Evolutionary conservation across 805 yeast species (phyloP), one percentile per base, ranked within the genome.

Genomic region (Hanseniaspora osmophila): DNA sequence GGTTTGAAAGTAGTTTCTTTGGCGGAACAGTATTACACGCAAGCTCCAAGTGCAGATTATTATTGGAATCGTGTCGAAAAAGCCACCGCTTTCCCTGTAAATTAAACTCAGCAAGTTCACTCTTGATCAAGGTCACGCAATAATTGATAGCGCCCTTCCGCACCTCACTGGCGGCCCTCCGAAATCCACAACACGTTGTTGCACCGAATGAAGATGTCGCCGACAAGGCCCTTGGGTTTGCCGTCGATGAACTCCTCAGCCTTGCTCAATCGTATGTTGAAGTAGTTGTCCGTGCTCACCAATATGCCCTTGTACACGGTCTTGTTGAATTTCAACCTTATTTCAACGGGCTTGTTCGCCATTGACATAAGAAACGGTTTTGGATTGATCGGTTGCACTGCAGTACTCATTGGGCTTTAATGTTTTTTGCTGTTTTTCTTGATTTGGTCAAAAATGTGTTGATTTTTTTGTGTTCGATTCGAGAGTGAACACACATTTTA

Each of bases 191-290:
- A 68, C 1, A 88, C 95, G 53, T 90, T 88, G 59, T 88, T 88
- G 61, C 97, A 88, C 58, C 97, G 70, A 47, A 88, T 80, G 57
- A 90, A 82, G 18, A 90, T 67, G 53, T 88, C 95, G 18, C 85
- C 87, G 9, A 83, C 70, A 6, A 63, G 60, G 6, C 78, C 75
- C 42, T 74, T 72, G 27, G 67, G 62, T 42, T 65, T 68, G 35
- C 74, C 71, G 48, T 68, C 66, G 2, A 73, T 65, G 33, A 69
- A 63, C 58, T 77, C 80, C 45, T 68, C 73, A 1, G 80, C 76
- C 29, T 78, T 73, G 33, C 74, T 80, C 37, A 88, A 63, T 57
- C 84, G 87, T 32, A 92, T 51, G 55, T 92, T 92, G 90, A 92
- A 90, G 64, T 92, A 92, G 54, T 84, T 84, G 59, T 92, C 98